Evolutionary conservation across 1,139 yeast species (phyloP).

Genomic region (Pichia sp.): DNA sequence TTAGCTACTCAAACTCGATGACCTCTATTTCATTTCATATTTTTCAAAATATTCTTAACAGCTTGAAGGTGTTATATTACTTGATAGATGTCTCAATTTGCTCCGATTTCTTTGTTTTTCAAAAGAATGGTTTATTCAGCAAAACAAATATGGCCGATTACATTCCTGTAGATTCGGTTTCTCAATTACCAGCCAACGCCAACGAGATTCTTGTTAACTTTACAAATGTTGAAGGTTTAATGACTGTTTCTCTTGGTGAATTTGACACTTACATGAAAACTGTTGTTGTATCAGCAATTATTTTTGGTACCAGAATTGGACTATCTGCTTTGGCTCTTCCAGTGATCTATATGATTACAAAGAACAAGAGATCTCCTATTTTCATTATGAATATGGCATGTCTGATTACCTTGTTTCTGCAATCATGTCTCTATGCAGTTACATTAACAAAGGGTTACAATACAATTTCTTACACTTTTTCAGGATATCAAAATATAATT

Average conservation of each 20-base stretch:
- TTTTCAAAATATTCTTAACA: no score
- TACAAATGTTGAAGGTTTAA: constrained; percentile 28
- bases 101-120: no score
- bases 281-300: constrained; percentile 30
- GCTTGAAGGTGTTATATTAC: no score
- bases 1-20: no score
- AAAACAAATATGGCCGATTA: constrained; percentile 2
- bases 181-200: constrained; percentile 15
- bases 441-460: constrained; percentile 48
- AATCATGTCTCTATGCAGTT: constrained; percentile 50
- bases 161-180: not conserved
- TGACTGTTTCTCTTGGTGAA: constrained; percentile 30
- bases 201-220: constrained; percentile 26
- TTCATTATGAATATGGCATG: constrained; percentile 61
- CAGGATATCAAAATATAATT: constrained; percentile 38
- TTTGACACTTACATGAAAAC: constrained; percentile 30
- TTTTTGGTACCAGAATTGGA: constrained; percentile 39
- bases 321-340: constrained; percentile 37
- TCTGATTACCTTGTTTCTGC: constrained; percentile 46
- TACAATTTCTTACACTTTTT: constrained; percentile 42
- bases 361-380: constrained; percentile 52
- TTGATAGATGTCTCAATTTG: constrained; percentile 21
- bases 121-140: no score
- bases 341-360: constrained; percentile 35
- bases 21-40: no score